Base-by-base conservation (phyloP, 257 asterid genomes). In the Dorcoceras hygrometricum region DNA sequence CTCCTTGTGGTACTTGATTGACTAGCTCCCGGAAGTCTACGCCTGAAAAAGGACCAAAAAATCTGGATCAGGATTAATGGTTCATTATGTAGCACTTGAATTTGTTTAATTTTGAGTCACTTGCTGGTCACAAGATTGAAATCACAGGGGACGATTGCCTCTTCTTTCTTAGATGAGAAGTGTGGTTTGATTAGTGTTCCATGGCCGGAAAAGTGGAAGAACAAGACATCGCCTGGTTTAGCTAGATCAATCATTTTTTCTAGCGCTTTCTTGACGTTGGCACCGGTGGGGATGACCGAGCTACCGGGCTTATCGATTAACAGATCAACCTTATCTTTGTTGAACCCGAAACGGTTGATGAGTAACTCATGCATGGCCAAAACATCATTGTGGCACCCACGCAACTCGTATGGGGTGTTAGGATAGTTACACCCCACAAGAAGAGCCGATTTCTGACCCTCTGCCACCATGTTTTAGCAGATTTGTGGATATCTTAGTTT, bases 381-480 rank as follows among this genome's bases (percentile, higher is more conserved):
- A 57, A 86, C 95, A 31, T 89, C 94, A 27, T 91, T 89, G 63
- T 86, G 90, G 76, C 98, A 91, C 22, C 96, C 95, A 28, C 48
- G 90, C 24, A 91, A 78, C 76, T 84, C 83, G 66, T 86, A 54
- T 0, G 63, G 78, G 46, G 96, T 90, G 78, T 79, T 71, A 23
- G 87, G 88, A n/a, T 90, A 90, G 75, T 90, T 90, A 82, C 97
- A 90, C 16, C 97, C 97, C 19, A 88, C 97, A 63, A 88, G 79
- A 78, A 90, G 92, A 65, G 92, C 92, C 82, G 80, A 27, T 27
- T 75, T 86, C 57, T 77, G 83, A 65, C 86, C 85, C 66, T 73
- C 75, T 73, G 70, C 86, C 91, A 82, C 81, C 55, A 11, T 53
- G 23, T 29, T 27, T 43, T 5, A 36, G 62, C 60, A 54, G 23